Evolutionary conservation across 495 filamentous ascomycete species (phyloP).

Genomic region (Opeltia flavorubescens): DNA sequence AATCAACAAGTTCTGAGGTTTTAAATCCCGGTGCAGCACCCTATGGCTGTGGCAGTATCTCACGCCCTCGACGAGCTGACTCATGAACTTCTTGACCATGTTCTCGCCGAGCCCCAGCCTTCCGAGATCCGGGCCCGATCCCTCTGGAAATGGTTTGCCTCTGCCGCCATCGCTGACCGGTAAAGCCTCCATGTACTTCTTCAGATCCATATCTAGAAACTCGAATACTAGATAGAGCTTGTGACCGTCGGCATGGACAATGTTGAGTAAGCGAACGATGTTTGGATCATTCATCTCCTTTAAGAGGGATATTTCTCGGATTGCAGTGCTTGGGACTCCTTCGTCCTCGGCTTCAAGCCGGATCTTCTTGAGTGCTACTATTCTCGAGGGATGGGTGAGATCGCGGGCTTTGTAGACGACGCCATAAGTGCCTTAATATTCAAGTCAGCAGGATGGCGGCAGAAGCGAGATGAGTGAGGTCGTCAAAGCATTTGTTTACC

Average conservation of each 20-base stretch:
- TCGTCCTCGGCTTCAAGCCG: constrained; percentile 95
- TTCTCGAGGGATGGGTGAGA: constrained; percentile 58
- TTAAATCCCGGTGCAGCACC: constrained; percentile 88
- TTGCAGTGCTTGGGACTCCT: constrained; percentile 89
- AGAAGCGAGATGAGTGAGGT: neutral
- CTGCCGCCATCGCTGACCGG: constrained; percentile 81
- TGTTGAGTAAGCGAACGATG: constrained; percentile 84
- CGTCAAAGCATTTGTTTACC: constrained; percentile 39
- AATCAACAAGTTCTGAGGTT: constrained; percentile 96
- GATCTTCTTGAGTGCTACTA: constrained; percentile 96
- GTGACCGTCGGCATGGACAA: constrained; percentile 91
- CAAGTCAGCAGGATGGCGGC: neutral
- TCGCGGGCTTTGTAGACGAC: constrained; percentile 89
- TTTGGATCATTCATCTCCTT: constrained; percentile 97
- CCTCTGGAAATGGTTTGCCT: constrained; percentile 77
- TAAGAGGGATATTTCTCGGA: constrained; percentile 88
- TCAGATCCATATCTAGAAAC: constrained; percentile 84
- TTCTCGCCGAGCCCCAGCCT: constrained; percentile 67
- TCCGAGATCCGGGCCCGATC: constrained; percentile 47
- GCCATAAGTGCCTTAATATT: constrained; percentile 63
- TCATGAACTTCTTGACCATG: constrained; percentile 98
- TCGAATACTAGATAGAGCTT: constrained; percentile 94
- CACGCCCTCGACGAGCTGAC: constrained; percentile 79
- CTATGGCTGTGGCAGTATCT: constrained; percentile 94
- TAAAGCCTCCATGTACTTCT: constrained; percentile 98